Evolutionary conservation across 2,329 filamentous ascomycete genomes (phyloP), one percentile per base, ranked within the genome.

Genomic region (Cladosporium sp.): DNA sequence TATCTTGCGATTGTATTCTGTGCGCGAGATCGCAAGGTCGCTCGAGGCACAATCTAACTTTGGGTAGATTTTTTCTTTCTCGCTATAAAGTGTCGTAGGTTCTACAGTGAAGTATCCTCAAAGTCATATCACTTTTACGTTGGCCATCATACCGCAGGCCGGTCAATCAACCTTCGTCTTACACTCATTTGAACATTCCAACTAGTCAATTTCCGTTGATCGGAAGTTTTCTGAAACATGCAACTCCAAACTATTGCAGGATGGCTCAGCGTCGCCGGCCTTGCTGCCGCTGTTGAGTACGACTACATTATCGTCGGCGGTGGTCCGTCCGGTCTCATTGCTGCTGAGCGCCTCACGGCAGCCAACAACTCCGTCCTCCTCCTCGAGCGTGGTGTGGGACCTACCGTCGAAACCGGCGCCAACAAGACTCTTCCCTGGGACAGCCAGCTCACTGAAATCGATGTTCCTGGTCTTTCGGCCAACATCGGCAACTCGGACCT

Each of bases 391-490:
- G 80, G 80, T 36, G 79, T 79, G 7, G 79, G 80, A 57, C 90
- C 87, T 10, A 86, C 89, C 2, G 87, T 85, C 18, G 81, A 85
- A 68, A 90, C 88, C 80, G 85, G 87, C 30, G 87, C 88, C 51
- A 85, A 79, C 34, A 81, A 88, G 78, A 84, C 83, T 65, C 86
- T 88, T 0, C 75, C 78, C 1, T 92, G 90, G 90, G 84, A 83
- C 41, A 86, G 85, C 18, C 86, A 87, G 54, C 77, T 91, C 32
- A 91, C 89, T 6, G 87, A 89, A 58, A 90, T 92, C 71, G 89
- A 92, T 72, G 85, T 91, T 5, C 89, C 89, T 0, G 88, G 88
- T 63, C 84, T 91, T 66, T 54, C 63, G 2, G 63, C 55, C 5
- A 52, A 10, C 38, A 30, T 65, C 32, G 57, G 55, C 21, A 36